Evolutionary conservation across 176 grass and related monocot species (phyloP).

Genomic region (Ananas comosus): DNA sequence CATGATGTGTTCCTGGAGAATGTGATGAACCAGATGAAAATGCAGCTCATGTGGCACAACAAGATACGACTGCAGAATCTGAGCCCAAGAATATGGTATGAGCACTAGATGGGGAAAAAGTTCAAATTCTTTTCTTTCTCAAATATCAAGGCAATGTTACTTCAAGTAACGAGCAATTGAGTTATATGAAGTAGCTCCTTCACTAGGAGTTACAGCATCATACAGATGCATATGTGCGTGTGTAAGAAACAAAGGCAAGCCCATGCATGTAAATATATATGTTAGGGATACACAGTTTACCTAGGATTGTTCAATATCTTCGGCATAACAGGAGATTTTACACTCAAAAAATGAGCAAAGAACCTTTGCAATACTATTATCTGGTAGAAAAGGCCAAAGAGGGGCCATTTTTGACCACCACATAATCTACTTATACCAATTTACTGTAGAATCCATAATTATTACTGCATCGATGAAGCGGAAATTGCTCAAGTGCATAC

Average conservation of each 20-base stretch:
- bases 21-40: conserved; percentile 67
- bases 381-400: background rate
- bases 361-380: background rate
- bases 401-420: too few relatives aligned
- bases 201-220: background rate
- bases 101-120: background rate
- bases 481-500: too few relatives aligned
- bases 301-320: background rate
- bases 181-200: too few relatives aligned
- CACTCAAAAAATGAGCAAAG: background rate
- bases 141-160: background rate
- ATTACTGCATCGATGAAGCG: too few relatives aligned
- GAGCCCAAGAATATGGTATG: conserved; percentile 13
- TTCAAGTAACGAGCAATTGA: background rate
- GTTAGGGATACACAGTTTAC: background rate
- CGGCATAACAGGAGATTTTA: background rate
- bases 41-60: conserved; percentile 72
- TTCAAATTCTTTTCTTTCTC: background rate
- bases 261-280: background rate
- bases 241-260: background rate
- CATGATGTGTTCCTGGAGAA: conserved; percentile 68
- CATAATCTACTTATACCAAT: too few relatives aligned
- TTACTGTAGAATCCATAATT: too few relatives aligned
- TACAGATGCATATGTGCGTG: background rate
- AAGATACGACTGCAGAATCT: conserved; percentile 65